Evolutionary conservation across 495 filamentous ascomycete genomes (phyloP).

Genomic region (Neurospora sp.): DNA sequence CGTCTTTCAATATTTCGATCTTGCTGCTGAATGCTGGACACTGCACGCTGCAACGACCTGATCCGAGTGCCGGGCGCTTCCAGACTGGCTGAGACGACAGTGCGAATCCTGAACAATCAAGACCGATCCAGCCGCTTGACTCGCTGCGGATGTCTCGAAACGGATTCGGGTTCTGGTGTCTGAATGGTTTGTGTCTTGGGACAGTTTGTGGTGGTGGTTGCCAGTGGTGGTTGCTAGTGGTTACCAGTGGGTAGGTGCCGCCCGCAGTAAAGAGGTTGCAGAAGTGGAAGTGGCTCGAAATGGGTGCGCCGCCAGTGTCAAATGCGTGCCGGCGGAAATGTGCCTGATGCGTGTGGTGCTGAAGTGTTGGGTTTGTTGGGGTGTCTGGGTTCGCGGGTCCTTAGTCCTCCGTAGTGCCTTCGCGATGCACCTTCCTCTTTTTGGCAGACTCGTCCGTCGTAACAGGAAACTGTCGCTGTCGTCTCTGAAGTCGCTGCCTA

Average conservation of each 20-base stretch:
- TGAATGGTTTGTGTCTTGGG: not conserved
- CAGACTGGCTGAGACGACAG: conserved; percentile 10
- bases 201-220: not conserved
- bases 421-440: conserved; percentile 19
- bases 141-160: not conserved
- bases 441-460: conserved; percentile 12
- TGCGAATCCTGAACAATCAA: conserved; percentile 9
- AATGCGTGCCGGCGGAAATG: not conserved
- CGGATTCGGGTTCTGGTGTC: conserved; percentile 1
- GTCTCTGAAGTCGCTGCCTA: not conserved
- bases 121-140: not conserved
- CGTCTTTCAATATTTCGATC: not conserved
- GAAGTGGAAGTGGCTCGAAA: not conserved
- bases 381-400: not conserved
- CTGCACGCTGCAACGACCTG: not conserved
- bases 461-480: conserved; percentile 8
- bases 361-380: conserved; percentile 1
- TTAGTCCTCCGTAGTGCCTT: not conserved
- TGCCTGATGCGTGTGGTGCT: not conserved
- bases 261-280: not conserved
- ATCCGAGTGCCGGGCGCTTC: conserved; percentile 1
- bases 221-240: not conserved
- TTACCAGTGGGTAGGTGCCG: not conserved
- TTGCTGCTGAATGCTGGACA: not conserved
- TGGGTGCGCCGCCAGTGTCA: not conserved